Evolutionary conservation across 2,329 filamentous ascomycete genomes (phyloP).

Genomic region (Colletotrichum magnum): DNA sequence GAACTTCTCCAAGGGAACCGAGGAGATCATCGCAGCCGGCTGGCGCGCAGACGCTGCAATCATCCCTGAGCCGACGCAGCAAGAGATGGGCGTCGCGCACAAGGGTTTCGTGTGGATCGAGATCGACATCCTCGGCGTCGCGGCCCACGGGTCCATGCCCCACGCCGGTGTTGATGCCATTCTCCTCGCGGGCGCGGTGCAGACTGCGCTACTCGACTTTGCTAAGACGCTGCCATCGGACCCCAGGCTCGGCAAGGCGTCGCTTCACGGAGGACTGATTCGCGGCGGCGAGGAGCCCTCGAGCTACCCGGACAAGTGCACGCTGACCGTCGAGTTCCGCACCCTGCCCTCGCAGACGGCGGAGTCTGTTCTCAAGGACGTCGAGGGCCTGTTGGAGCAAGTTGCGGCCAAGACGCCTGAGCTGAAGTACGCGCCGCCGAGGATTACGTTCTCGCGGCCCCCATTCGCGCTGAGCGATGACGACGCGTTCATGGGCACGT

Average conservation of each 20-base stretch:
- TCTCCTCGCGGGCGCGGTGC: conserved; percentile 60
- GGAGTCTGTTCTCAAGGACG: conserved; percentile 53
- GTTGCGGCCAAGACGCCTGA: conserved; percentile 50
- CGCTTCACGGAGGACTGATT: conserved; percentile 63
- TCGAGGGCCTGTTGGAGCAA: conserved; percentile 53
- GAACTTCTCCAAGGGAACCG: conserved; percentile 63
- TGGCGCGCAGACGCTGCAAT: conserved; percentile 68
- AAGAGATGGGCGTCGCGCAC: conserved; percentile 60
- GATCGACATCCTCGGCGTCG: conserved; percentile 57
- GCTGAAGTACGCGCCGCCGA: conserved; percentile 56
- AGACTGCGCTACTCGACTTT: conserved; percentile 60
- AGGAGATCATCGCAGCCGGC: conserved; percentile 63
- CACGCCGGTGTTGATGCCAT: conserved; percentile 66
- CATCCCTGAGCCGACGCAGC: conserved; percentile 62
- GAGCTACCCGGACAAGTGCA: conserved; percentile 65
- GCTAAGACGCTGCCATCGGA: conserved; percentile 53
- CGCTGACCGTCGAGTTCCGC: conserved; percentile 62
- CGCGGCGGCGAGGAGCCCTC: conserved; percentile 66
- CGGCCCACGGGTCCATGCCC: conserved; percentile 59
- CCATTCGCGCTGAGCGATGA: conserved; percentile 54
- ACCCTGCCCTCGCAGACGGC: conserved; percentile 61
- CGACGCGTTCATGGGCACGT: conserved; percentile 39
- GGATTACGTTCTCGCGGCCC: conserved; percentile 58
- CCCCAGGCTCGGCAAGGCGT: conserved; percentile 52
- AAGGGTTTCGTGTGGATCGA: conserved; percentile 66